Percentiles rank a stretch among this genome's conserved stretches.
Evolutionary conservation across 371 early-diverging fungal species (phyloP).

Genomic region (Rhizopus delemar): DNA sequence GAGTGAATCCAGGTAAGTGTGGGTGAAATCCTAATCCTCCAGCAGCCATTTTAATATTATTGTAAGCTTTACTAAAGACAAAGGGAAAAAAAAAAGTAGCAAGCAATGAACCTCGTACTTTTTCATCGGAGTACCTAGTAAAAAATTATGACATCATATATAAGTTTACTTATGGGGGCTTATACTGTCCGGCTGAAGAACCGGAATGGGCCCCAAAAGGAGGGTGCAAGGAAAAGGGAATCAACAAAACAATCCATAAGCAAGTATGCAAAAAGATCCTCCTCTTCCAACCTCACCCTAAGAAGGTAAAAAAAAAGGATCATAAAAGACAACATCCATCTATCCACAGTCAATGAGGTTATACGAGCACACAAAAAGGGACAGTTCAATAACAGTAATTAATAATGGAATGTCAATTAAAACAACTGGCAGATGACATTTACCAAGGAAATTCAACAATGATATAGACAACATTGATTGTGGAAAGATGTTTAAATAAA

Average conservation of each 20-base stretch:
- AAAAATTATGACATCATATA: too few species aligned
- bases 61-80: slow-evolving; percentile 10
- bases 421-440: background rate
- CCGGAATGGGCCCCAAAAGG: background rate
- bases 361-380: too few species aligned
- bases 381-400: background rate
- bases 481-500: too few species aligned
- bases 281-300: slow-evolving; percentile 7
- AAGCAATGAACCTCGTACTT: background rate
- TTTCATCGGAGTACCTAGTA: background rate
- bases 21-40: slow-evolving; percentile 54
- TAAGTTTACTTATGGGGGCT: background rate
- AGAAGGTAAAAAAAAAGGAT: slow-evolving; percentile 1
- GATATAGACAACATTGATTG: background rate
- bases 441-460: background rate
- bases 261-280: slow-evolving; percentile 2
- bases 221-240: background rate
- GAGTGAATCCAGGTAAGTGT: slow-evolving; percentile 50
- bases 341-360: slow-evolving; percentile 1
- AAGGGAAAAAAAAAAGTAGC: background rate
- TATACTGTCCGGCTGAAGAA: background rate
- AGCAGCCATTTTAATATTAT: slow-evolving; percentile 31
- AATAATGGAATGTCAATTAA: background rate
- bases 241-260: background rate
- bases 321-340: slow-evolving; percentile 1